Evolutionary conservation across 179 eudicot species (phyloP), one percentile per base, ranked within the genome.

Genomic region (Sideroxylon spinosum): DNA sequence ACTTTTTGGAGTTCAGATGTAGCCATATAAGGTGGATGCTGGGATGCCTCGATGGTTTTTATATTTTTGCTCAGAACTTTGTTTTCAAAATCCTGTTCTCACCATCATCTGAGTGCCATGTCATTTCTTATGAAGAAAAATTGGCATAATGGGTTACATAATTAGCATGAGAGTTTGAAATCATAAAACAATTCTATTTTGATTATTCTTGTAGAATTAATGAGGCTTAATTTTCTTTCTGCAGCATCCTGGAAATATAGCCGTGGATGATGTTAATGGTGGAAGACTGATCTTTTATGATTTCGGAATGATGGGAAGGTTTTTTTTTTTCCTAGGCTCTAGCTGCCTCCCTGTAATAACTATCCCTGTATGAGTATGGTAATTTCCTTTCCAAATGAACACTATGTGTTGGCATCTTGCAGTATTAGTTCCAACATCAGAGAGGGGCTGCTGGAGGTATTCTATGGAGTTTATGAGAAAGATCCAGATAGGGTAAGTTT

Each of bases 271-370:
- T 81, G 87, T 93, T 65, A 95, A 95, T 90, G 99, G 99, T 79
- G 99, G 99, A 84, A 90, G 99, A 77, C 86, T 95, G 82, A 93
- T 95, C 78, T 95, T 95, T 86, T 95, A 93, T 86, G 99, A 95
- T 82, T 95, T 95, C 78, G 99, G 99, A 74, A 95, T 95, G 99
- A 95, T 95, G 99, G 99, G 99, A 85, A 93, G 99, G 99, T 95
- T 85, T 65, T 68, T 37, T 1, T 1, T 37, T 76, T 67, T 53
- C 32, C 74, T 61, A 48, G 61, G n/a, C 74, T 78, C 7, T 14
- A 23, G 17, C 28, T 82, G 52, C 72, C 20, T 78, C 53, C 32
- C 3, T 44, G 13, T 2, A 73, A n/a, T 19, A 7, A 19, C 50
- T 28, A 12, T 74, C 50, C 32, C 12, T 53, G 28, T 28, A 32